Base-by-base conservation (phyloP, 1,284 basidiomycete genomes). In the Entoloma clypeatum region DNA sequence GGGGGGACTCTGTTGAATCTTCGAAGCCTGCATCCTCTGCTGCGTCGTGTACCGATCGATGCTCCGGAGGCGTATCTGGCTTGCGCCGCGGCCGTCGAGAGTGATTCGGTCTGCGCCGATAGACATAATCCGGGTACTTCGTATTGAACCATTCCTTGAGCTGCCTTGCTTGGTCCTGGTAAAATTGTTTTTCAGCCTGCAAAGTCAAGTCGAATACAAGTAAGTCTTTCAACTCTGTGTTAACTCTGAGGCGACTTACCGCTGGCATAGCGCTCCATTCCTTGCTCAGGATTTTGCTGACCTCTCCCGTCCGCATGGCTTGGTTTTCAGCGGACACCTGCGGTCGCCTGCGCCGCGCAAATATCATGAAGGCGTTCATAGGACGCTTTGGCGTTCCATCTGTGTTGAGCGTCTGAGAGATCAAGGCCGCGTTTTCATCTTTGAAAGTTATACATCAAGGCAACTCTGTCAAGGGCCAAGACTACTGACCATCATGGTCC, bases 321-420 rank as follows among this genome's bases (percentile, higher is more conserved):
- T 87, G 84, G 59, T 90, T 86, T 48, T 83, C 82, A 13, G 84
- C 77, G 4, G 84, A 80, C 24, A 90, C 84, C 61, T 90, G 82
- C 11, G 87, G 87, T 23, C 86, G 67, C 42, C 86, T 71, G 43
- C 79, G 74, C n/a, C 86, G 76, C 43, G 87, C 87, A 54, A 89
- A 90, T 46, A 90, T 90, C 86, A 90, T 90, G 65, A 90, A 90
- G 17, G 86, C 87, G 60, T 90, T 90, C 86, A 90, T 90, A 28
- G 86, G 86, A 8, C 86, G 78, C 58, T 87, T 87, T 17, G 87
- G 86, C 29, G 86, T 89, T 23, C 86, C 86, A 56, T 90, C 86
- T 1, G 84, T 70, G 58, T 90, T 90, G 43, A 90, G 70, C 11
- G 83, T 79, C 63, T 90, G 86, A 3, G 75, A 75, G 11, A 79